phyloP scores from a whole-genome alignment of 2,329 filamentous ascomycete genomes.

The Calonectria montana region DNA sequence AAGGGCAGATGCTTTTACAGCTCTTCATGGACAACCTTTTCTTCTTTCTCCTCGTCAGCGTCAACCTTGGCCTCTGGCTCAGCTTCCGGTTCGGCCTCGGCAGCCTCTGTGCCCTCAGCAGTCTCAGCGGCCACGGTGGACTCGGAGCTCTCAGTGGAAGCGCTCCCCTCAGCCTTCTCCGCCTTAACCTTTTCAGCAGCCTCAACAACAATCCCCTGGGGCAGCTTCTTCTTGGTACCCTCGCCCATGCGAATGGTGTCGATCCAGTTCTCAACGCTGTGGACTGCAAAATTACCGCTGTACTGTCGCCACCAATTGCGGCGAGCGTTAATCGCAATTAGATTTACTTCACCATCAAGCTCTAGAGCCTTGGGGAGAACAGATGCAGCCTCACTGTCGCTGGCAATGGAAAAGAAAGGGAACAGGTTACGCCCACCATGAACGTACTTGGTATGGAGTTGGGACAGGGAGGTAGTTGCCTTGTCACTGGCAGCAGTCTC shows the following conservation, averaged over 20 bases:
- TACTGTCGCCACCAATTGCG: conserved; percentile 88
- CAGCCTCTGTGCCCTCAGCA: conserved; percentile 17
- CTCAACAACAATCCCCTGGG: conserved; percentile 66
- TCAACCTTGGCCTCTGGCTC: not conserved
- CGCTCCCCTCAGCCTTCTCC: conserved; percentile 34
- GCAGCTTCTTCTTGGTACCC: conserved; percentile 80
- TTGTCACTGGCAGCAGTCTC: conserved; percentile 64
- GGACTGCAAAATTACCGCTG: conserved; percentile 67
- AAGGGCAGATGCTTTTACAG: conserved; percentile 49
- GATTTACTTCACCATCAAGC: conserved; percentile 71
- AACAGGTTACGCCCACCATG: conserved; percentile 77
- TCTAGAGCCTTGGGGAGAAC: conserved; percentile 65
- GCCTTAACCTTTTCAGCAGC: conserved; percentile 38
- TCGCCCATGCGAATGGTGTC: conserved; percentile 93
- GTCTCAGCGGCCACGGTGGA: conserved; percentile 45
- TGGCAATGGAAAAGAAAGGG: conserved; percentile 82
- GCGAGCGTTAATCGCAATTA: conserved; percentile 87
- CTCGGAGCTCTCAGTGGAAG: conserved; percentile 41
- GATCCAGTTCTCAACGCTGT: conserved; percentile 84
- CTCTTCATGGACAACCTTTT: conserved; percentile 59
- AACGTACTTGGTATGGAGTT: conserved; percentile 81
- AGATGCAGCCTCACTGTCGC: conserved; percentile 50
- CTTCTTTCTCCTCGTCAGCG: conserved; percentile 33
- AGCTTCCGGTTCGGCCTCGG: not conserved
- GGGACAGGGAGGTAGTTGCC: conserved; percentile 73